These are phyloP conservation scores for Pachysandra terminalis DNA, from an alignment of 164 flowering plant species.

Conservation along the genomic window DNA sequence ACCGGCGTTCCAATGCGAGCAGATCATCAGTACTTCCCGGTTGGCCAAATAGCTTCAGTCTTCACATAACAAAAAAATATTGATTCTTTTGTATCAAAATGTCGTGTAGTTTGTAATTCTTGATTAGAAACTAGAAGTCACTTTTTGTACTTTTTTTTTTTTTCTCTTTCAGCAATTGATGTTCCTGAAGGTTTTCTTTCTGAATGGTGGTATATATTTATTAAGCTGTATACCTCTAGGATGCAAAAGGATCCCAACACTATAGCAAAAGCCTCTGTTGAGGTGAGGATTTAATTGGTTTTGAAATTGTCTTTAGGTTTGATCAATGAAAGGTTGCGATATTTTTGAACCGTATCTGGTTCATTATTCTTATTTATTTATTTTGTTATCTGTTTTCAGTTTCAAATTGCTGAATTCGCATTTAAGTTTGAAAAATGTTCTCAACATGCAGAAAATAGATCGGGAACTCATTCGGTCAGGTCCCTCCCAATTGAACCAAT, in stretches of 20 bases:
- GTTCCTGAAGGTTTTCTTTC: slow-evolving; percentile 7
- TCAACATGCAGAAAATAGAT: slow-evolving; percentile 2
- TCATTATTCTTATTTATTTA: neutral
- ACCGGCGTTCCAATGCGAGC: no score
- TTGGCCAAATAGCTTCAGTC: no score
- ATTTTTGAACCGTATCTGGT: no score
- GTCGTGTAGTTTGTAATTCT: neutral
- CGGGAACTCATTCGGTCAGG: neutral
- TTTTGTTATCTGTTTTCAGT: no score
- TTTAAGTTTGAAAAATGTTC: neutral
- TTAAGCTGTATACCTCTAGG: slow-evolving; percentile 1
- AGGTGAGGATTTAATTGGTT: no score
- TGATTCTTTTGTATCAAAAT: no score
- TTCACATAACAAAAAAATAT: no score
- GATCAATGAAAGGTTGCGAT: no score
- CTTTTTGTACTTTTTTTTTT: no score
- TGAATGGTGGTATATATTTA: slow-evolving; percentile 14
- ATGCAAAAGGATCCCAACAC: neutral
- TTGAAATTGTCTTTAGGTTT: no score
- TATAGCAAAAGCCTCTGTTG: neutral
- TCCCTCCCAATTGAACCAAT: neutral
- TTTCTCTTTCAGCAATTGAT: slow-evolving; percentile 7
- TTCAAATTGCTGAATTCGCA: neutral
- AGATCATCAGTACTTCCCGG: no score
- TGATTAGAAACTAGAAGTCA: no score